Evolutionary conservation across 108 stramenopile genomes (phyloP).

Genomic region (Epipyxis sp.): DNA sequence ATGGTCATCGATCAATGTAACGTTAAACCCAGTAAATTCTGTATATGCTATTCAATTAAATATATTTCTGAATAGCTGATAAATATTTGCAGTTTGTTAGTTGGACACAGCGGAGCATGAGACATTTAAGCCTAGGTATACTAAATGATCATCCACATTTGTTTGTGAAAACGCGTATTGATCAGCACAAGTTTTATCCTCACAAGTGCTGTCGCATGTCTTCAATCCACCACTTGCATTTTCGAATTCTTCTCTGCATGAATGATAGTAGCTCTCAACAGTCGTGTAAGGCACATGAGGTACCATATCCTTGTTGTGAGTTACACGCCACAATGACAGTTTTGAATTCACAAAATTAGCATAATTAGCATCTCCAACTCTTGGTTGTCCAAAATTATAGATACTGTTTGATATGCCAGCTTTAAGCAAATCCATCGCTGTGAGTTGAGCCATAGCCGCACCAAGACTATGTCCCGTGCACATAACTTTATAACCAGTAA

Average conservation of each 20-base stretch:
- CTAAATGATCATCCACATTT: slow-evolving; percentile 7
- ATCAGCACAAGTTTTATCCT: slow-evolving; percentile 7
- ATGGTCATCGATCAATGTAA: too few species aligned
- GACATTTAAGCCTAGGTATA: neutral
- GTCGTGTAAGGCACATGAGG: slow-evolving; percentile 34
- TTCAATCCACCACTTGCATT: neutral
- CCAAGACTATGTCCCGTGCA: slow-evolving; percentile 36
- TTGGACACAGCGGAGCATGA: neutral
- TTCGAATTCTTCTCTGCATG: slow-evolving; percentile 16
- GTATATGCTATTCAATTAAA: too few species aligned
- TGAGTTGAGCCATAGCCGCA: slow-evolving; percentile 29
- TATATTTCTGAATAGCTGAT: too few species aligned
- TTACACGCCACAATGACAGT: slow-evolving; percentile 23
- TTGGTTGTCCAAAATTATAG: slow-evolving; percentile 43
- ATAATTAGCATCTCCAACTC: slow-evolving; percentile 33
- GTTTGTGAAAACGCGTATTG: neutral
- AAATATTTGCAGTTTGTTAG: too few species aligned
- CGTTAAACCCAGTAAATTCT: too few species aligned
- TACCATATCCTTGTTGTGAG: slow-evolving; percentile 42
- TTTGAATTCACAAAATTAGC: neutral
- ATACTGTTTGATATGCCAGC: neutral
- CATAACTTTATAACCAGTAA: neutral
- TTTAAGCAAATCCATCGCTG: neutral
- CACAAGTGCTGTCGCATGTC: neutral
- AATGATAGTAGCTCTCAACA: neutral